phyloP scores from a whole-genome alignment of 1,139 yeast species.

The Yamadazyma mexicana region DNA sequence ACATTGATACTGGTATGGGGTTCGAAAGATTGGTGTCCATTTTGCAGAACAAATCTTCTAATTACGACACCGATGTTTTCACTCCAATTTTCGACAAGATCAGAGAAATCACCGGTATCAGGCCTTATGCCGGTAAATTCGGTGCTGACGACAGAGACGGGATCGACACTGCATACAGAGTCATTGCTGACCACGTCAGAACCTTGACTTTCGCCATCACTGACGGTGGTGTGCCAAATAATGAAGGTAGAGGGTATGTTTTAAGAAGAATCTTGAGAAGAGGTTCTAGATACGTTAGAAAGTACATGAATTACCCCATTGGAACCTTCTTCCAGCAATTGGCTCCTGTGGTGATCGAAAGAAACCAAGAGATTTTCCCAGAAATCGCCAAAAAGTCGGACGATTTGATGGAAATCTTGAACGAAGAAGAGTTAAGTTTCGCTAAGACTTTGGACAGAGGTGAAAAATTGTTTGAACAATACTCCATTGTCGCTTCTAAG shows the following conservation, averaged over 20 bases:
- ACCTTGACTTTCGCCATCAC: slow-evolving; percentile 94
- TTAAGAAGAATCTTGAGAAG: slow-evolving; percentile 95
- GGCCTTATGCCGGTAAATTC: slow-evolving; percentile 88
- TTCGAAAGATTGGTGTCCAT: slow-evolving; percentile 95
- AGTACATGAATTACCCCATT: slow-evolving; percentile 92
- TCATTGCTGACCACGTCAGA: slow-evolving; percentile 96
- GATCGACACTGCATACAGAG: slow-evolving; percentile 96
- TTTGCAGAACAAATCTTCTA: slow-evolving; percentile 84
- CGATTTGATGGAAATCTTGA: slow-evolving; percentile 83
- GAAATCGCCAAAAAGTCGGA: slow-evolving; percentile 73
- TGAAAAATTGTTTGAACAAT: slow-evolving; percentile 92
- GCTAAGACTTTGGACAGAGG: slow-evolving; percentile 97
- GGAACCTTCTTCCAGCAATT: slow-evolving; percentile 90
- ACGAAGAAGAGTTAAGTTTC: slow-evolving; percentile 94
- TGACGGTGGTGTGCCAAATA: slow-evolving; percentile 99
- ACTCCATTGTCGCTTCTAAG: slow-evolving; percentile 79
- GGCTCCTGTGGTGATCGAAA: slow-evolving; percentile 90
- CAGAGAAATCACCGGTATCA: slow-evolving; percentile 89
- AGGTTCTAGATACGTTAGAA: slow-evolving; percentile 96
- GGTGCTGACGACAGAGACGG: slow-evolving; percentile 93
- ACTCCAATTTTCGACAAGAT: slow-evolving; percentile 81
- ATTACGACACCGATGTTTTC: slow-evolving; percentile 97
- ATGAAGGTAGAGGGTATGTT: slow-evolving; percentile 98
- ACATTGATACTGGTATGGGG: slow-evolving; percentile 98
- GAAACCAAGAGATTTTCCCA: slow-evolving; percentile 87